Evolutionary conservation across 352 stramenopile species (phyloP).

Genomic region (Phytopythium sindhum): DNA sequence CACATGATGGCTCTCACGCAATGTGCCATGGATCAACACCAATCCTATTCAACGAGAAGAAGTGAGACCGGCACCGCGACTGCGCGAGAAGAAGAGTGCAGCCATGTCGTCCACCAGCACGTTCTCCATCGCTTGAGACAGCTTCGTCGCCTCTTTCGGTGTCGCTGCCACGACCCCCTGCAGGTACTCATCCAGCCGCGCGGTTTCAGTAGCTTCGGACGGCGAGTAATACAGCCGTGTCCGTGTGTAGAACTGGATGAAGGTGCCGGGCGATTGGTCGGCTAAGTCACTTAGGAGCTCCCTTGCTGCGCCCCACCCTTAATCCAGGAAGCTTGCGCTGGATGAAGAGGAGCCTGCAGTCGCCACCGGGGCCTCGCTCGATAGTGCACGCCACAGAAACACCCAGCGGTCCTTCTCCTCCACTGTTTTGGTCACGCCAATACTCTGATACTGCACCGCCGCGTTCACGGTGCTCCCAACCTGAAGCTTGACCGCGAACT

Average conservation of each 20-base stretch:
- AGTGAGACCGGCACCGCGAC: too few species aligned
- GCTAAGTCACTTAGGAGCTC: not conserved
- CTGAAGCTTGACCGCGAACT: not conserved
- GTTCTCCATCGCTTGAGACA: slow-evolving; percentile 1
- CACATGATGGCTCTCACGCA: too few species aligned
- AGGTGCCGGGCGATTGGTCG: not conserved
- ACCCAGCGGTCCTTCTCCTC: not conserved
- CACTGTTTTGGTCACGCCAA: not conserved
- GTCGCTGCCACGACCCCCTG: not conserved
- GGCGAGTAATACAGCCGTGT: not conserved
- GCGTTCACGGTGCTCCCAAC: not conserved
- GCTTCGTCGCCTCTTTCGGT: not conserved
- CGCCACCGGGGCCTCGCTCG: too few species aligned
- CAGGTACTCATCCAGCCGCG: not conserved
- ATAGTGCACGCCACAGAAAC: not conserved
- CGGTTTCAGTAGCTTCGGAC: too few species aligned
- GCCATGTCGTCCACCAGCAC: not conserved
- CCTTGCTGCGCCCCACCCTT: not conserved
- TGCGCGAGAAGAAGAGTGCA: not conserved
- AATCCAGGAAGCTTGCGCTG: not conserved
- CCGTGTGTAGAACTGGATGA: slow-evolving; percentile 1
- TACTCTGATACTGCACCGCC: not conserved
- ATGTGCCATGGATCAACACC: too few species aligned
- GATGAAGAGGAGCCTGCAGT: not conserved
- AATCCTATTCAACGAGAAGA: too few species aligned